phyloP scores from a whole-genome alignment of 441 rosid species.

The Erodium trifolium region DNA sequence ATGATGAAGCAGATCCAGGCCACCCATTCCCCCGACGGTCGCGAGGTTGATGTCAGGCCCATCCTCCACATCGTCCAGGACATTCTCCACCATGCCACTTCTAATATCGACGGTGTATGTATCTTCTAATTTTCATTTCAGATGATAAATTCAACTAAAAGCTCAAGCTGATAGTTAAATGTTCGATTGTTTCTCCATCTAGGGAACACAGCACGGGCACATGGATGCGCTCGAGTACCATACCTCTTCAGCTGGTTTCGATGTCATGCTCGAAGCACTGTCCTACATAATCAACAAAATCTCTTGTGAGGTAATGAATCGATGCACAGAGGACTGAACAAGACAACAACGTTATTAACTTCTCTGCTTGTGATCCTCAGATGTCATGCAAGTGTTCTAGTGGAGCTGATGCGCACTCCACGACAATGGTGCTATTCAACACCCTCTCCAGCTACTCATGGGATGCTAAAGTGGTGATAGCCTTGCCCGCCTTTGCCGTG shows the following conservation, averaged over 20 bases:
- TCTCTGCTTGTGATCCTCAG: constrained; percentile 14
- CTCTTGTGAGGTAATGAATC: constrained; percentile 24
- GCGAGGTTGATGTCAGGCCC: constrained; percentile 23
- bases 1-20: constrained; percentile 24
- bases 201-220: constrained; percentile 19
- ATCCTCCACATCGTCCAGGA: constrained; percentile 24
- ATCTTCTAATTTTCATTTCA: not conserved
- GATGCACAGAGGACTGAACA: not conserved
- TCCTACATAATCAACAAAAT: constrained; percentile 20
- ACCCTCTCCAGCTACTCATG: constrained; percentile 28
- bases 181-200: not conserved
- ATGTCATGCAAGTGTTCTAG: constrained; percentile 34
- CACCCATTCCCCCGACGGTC: constrained; percentile 26
- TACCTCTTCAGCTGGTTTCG: constrained; percentile 6
- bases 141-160: no score
- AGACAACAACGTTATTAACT: not conserved
- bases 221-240: constrained; percentile 16
- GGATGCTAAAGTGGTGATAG: constrained; percentile 38
- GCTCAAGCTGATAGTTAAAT: no score
- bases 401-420: constrained; percentile 34
- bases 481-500: constrained; percentile 33
- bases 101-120: constrained; percentile 16
- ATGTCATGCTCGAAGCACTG: constrained; percentile 25
- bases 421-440: constrained; percentile 31
- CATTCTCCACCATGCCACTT: constrained; percentile 20